phyloP scores from a whole-genome alignment of 305 asterid genomes.

The Solanum hybrid region DNA sequence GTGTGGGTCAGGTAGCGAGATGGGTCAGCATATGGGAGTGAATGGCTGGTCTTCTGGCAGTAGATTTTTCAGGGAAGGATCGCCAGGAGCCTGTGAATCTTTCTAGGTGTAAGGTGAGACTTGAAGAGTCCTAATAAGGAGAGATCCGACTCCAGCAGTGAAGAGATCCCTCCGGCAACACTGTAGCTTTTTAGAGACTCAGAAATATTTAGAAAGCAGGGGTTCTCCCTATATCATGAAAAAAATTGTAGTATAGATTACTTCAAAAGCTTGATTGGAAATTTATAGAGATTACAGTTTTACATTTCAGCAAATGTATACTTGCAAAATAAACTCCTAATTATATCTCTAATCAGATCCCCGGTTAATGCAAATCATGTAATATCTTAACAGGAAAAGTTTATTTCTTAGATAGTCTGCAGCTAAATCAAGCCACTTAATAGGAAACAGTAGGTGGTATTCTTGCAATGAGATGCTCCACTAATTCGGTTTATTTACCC shows the following conservation, averaged over 20 bases:
- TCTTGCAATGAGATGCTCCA: neutral
- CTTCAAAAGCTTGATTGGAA: neutral
- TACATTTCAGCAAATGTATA: neutral
- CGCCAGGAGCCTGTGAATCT: neutral
- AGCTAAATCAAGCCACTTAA: neutral
- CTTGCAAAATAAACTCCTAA: neutral
- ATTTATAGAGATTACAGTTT: neutral
- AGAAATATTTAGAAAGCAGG: neutral
- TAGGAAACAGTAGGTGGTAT: neutral
- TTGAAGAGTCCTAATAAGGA: neutral
- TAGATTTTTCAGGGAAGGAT: neutral
- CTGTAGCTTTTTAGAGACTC: neutral
- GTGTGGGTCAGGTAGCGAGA: neutral
- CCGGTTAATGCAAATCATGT: neutral
- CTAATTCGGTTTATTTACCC: neutral
- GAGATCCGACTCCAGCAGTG: neutral
- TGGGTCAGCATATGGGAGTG: neutral
- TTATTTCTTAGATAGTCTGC: neutral
- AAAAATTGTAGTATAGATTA: neutral
- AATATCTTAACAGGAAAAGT: neutral
- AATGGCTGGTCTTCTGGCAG: neutral
- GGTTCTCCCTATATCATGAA: neutral
- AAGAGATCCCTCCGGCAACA: neutral
- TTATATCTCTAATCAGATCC: neutral
- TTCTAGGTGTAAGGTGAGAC: neutral